Conservation (phyloP, 257 asterid species). For the Gardenia jasminoides region DNA sequence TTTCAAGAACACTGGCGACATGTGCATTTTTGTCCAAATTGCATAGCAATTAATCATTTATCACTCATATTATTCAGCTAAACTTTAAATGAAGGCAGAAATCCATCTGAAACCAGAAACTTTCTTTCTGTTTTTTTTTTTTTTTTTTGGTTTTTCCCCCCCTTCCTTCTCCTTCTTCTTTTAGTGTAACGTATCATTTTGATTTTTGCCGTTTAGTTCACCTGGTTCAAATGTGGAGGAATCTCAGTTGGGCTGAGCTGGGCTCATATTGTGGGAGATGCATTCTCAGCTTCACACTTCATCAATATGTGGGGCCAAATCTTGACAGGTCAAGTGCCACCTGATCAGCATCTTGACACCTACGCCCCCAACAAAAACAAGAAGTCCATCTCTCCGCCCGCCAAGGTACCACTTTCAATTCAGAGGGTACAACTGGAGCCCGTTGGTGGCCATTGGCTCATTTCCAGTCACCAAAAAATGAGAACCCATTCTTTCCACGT, state of each 20-base stretch:
- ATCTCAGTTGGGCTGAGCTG: conserved; percentile 66
- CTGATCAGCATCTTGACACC: background rate
- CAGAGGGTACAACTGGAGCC: conserved; percentile 39
- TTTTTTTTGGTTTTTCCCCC: too few relatives aligned
- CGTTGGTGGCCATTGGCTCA: conserved; percentile 53
- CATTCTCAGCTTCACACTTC: conserved; percentile 58
- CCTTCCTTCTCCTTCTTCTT: too few relatives aligned
- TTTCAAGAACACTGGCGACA: too few relatives aligned
- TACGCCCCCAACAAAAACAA: background rate
- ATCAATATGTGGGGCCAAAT: conserved; percentile 50
- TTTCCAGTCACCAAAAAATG: conserved; percentile 42
- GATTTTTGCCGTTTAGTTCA: conserved; percentile 40
- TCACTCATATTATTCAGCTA: too few relatives aligned
- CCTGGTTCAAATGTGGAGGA: conserved; percentile 83
- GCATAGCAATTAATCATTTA: too few relatives aligned
- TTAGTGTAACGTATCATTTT: background rate
- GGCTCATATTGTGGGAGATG: conserved; percentile 80
- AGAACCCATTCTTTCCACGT: conserved; percentile 41
- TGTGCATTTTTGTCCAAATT: too few relatives aligned
- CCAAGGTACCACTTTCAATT: conserved; percentile 32
- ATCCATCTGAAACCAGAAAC: too few relatives aligned
- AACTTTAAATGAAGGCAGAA: too few relatives aligned
- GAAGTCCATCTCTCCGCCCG: conserved; percentile 11
- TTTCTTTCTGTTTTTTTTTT: too few relatives aligned
- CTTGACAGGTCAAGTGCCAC: conserved; percentile 27